These are phyloP conservation scores for Angophora floribunda DNA, from an alignment of 345 rosid genomes.

Conservation along the genomic window DNA sequence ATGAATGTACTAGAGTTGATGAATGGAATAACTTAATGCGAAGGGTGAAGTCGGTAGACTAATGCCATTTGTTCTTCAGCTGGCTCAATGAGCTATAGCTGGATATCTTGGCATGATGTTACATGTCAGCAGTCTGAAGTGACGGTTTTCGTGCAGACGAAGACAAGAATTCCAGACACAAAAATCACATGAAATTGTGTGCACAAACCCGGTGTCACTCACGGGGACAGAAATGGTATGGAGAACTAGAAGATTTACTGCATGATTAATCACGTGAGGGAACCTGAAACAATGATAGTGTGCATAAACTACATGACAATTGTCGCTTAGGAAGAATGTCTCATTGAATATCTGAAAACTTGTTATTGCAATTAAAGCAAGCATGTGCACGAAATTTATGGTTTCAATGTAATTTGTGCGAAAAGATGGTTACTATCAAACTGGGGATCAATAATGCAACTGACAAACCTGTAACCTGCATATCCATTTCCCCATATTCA, in stretches of 20 bases:
- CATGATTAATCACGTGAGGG: conserved; percentile 16
- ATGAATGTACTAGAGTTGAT: background rate
- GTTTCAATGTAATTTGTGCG: rapidly evolving
- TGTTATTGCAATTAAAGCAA: background rate
- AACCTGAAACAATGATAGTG: too few relatives aligned
- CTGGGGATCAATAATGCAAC: background rate
- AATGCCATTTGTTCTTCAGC: background rate
- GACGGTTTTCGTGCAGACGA: background rate
- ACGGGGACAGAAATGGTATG: conserved; percentile 85
- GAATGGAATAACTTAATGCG: background rate
- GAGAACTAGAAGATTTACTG: conserved; percentile 74
- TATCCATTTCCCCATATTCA: conserved; percentile 25
- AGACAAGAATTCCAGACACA: background rate
- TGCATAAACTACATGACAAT: background rate
- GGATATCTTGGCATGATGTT: background rate
- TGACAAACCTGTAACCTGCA: conserved; percentile 56
- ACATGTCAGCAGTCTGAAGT: background rate
- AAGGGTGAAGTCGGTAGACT: background rate
- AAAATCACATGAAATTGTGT: background rate
- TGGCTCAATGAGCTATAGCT: background rate
- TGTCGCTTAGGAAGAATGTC: rapidly evolving
- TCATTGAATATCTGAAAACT: background rate
- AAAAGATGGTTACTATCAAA: background rate
- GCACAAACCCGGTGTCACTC: conserved; percentile 1
- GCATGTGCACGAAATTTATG: background rate